Conservation (phyloP, 495 filamentous ascomycete genomes). For the Penicillium parvum region DNA sequence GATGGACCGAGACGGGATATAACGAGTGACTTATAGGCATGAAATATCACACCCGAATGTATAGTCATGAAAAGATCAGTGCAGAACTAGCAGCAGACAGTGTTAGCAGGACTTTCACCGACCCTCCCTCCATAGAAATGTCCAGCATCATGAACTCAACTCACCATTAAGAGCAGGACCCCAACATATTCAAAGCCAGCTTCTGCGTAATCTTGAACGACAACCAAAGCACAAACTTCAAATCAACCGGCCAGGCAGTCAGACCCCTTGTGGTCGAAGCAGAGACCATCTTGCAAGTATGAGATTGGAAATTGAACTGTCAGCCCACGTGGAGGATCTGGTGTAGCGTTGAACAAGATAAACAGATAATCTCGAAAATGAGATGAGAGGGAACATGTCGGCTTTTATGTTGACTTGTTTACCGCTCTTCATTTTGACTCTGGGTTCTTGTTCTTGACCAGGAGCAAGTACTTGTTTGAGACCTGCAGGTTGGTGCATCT, state of each 20-base stretch:
- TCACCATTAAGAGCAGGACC: not conserved
- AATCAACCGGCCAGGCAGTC: not conserved
- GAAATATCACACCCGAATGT: too few relatives aligned
- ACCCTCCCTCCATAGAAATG: too few relatives aligned
- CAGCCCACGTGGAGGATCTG: constrained; percentile 2
- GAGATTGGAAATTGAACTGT: constrained; percentile 1
- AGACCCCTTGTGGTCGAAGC: not conserved
- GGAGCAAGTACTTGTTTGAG: not conserved
- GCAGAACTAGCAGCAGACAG: too few relatives aligned
- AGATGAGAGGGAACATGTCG: not conserved
- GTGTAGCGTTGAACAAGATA: not conserved
- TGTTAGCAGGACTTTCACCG: too few relatives aligned
- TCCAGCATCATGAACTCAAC: too few relatives aligned
- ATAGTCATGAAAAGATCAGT: too few relatives aligned
- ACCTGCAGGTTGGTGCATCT: not conserved
- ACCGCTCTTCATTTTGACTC: not conserved
- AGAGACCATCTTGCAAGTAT: not conserved
- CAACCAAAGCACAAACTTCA: constrained; percentile 17
- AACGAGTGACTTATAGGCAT: too few relatives aligned
- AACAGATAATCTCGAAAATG: not conserved
- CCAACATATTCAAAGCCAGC: constrained; percentile 4
- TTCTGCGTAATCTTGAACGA: constrained; percentile 17
- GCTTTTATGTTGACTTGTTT: not conserved
- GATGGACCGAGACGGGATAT: too few relatives aligned
- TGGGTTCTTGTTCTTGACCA: not conserved